These are phyloP conservation scores for Aegilops umbellulata DNA, from an alignment of 176 grass and related monocot species.

Conservation along the genomic window DNA sequence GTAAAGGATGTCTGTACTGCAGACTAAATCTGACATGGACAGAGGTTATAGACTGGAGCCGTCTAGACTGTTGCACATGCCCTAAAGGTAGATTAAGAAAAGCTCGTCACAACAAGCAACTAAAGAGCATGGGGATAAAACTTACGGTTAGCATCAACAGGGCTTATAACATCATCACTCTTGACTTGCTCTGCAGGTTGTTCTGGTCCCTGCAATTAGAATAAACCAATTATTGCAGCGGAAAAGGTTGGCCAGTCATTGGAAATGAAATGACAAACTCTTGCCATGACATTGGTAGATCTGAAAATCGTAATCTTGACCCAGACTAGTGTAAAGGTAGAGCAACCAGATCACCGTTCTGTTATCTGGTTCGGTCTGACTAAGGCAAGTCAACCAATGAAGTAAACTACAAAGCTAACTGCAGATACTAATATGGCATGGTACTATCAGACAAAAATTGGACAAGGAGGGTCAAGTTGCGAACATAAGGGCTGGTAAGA, in stretches of 20 bases:
- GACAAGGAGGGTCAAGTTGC: not conserved
- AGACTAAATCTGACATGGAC: too few relatives aligned
- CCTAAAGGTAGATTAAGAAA: not conserved
- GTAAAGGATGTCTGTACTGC: too few relatives aligned
- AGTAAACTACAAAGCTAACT: not conserved
- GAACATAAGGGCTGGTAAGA: not conserved
- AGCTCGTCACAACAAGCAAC: not conserved
- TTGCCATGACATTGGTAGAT: not conserved
- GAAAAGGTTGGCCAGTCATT: not conserved
- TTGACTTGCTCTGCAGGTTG: constrained; percentile 67
- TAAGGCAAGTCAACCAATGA: not conserved
- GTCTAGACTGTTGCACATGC: too few relatives aligned
- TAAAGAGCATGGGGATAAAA: constrained; percentile 3
- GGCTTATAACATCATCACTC: constrained; percentile 66
- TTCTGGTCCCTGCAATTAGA: constrained; percentile 50
- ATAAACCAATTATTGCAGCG: constrained; percentile 16
- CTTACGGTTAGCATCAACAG: constrained; percentile 52
- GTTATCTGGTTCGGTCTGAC: too few relatives aligned
- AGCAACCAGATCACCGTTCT: not conserved
- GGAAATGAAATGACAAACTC: not conserved
- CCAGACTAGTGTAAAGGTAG: not conserved
- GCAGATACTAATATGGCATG: not conserved
- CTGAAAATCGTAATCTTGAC: not conserved
- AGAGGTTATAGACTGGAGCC: too few relatives aligned
- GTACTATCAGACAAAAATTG: not conserved